Base-by-base conservation (phyloP, 2,329 filamentous ascomycete species). In the Diplodia intermedia region DNA sequence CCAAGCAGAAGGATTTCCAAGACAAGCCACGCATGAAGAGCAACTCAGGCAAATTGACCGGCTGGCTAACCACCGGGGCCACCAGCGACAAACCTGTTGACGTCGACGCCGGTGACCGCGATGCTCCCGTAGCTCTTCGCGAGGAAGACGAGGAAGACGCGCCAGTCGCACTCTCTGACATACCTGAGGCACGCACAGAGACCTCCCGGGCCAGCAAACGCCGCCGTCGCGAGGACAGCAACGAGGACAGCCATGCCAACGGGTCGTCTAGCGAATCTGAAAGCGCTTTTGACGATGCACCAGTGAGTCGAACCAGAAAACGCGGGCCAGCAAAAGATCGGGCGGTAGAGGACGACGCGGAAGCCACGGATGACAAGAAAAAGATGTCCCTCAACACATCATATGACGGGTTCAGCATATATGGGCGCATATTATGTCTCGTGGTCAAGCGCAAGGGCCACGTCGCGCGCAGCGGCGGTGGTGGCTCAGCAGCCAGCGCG, bases 361-460 rank as follows among this genome's bases (percentile, higher is more conserved):
- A 67, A 31, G 69, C 94, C 74, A 94, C 96, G 80, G 89, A 91
- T 68, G 91, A 97, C 75, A 96, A 97, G 81, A 97, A 99, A 83
- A 98, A 97, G 79, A 82, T 97, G 73, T 88, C 86, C 23, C 87
- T 97, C 82, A 90, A 91, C 70, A 95, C 94, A 31, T 90, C 89
- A 15, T 99, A 98, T 80, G 93, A 98, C 75, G 94, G 95, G 9
- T 98, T 98, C 80, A 92, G 91, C 73, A 97, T 99, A 75, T 97
- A 97, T 80, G 93, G 95, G 12, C 91, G 93, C 72, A 93, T 97
- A 56, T 83, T 99, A 31, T 98, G 94, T 79, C 85, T 99, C 69
- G 91, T 99, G 9, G 90, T 99, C 79, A 91, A 90, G 77, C 89
- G 90, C 70, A 90, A 89, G 71, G 85, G 83, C 57, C 49, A 52